These are phyloP conservation scores for Rhododendron kiyosumense DNA, from an alignment of 148 eudicot species.

Conservation along the genomic window DNA sequence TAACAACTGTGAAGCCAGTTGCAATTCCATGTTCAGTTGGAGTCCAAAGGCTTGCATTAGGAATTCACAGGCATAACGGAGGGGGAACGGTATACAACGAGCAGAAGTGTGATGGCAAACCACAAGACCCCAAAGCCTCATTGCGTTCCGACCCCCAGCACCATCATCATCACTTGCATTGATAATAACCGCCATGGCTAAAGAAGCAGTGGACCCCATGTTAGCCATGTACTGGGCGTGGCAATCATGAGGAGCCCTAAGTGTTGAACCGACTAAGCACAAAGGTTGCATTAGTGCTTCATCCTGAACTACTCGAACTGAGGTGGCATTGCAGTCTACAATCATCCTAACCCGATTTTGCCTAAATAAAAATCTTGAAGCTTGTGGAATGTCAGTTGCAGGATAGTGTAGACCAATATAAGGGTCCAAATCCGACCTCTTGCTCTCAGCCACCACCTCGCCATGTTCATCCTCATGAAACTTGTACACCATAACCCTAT, in stretches of 20 bases:
- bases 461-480: constrained; percentile 99
- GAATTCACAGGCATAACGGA: constrained; percentile 91
- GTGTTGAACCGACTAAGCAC: constrained; percentile 84
- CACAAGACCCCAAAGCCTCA: constrained; percentile 95
- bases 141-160: constrained; percentile 36
- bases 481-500: constrained; percentile 92
- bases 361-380: constrained; percentile 85
- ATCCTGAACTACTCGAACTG: constrained; percentile 72
- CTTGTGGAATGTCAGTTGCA: constrained; percentile 96
- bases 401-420: constrained; percentile 94
- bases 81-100: constrained; percentile 74
- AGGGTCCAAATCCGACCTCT: constrained; percentile 68
- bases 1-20: constrained; percentile 56
- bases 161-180: constrained; percentile 63
- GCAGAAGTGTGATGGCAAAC: constrained; percentile 95
- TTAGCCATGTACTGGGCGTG: constrained; percentile 96
- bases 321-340: constrained; percentile 70
- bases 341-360: constrained; percentile 93
- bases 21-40: constrained; percentile 88
- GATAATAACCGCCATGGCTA: constrained; percentile 87
- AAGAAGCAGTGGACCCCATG: constrained; percentile 87
- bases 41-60: constrained; percentile 97
- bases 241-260: constrained; percentile 93
- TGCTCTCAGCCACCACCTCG: constrained; percentile 86
- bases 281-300: constrained; percentile 63